Conservation (phyloP, 2,329 filamentous ascomycete genomes). For the Thermothelomyces thermophilus region DNA sequence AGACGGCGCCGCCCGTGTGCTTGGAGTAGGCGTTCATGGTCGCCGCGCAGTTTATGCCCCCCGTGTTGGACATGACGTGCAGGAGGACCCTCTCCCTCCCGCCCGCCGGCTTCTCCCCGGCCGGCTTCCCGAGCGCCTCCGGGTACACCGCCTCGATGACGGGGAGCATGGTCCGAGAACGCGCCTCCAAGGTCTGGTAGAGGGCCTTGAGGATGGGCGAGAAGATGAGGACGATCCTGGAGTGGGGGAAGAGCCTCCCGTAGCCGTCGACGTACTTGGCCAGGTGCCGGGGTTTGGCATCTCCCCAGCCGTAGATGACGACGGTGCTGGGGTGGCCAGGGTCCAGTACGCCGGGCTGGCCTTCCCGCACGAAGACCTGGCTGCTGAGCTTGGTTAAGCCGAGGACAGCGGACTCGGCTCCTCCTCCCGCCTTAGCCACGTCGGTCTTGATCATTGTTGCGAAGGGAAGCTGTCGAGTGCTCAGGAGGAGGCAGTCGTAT, state of each 20-base stretch:
- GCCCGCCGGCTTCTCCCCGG: no score
- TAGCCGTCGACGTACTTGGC: constrained; percentile 50
- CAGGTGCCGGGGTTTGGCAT: constrained; percentile 48
- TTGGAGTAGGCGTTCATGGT: constrained; percentile 42
- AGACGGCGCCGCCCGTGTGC: constrained; percentile 29
- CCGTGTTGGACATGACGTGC: constrained; percentile 54
- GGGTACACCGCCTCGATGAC: constrained; percentile 36
- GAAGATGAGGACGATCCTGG: constrained; percentile 46
- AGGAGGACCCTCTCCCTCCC: constrained; percentile 35
- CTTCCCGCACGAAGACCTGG: constrained; percentile 38
- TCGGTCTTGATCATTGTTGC: not conserved
- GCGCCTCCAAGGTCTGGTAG: constrained; percentile 37
- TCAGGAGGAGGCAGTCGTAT: not conserved
- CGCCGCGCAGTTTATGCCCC: constrained; percentile 46
- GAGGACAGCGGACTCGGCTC: constrained; percentile 27
- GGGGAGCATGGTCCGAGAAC: constrained; percentile 40
- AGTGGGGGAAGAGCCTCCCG: constrained; percentile 42
- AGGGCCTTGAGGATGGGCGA: constrained; percentile 43
- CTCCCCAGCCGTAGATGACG: constrained; percentile 53
- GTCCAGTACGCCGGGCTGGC: not conserved
- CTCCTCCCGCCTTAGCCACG: constrained; percentile 6
- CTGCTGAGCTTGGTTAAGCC: constrained; percentile 43
- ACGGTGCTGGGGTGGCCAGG: constrained; percentile 38
- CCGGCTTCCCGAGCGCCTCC: not conserved
- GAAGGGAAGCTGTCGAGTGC: no score